phyloP scores from a whole-genome alignment of 2,329 filamentous ascomycete species.

The Clonostachys rhizophaga region DNA sequence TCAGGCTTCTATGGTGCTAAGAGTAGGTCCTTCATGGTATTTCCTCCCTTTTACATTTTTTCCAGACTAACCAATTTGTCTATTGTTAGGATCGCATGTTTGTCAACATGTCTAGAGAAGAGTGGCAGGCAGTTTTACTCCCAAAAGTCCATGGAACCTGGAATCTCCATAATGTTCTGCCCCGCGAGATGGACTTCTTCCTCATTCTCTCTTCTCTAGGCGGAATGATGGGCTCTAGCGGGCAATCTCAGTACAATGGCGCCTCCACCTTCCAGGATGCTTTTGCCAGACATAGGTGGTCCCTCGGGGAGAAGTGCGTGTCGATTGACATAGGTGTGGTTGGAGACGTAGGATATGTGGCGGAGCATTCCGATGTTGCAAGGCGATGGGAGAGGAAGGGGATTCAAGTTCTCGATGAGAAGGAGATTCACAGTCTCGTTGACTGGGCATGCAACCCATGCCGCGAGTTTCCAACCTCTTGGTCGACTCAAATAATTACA shows the following conservation, averaged over 20 bases:
- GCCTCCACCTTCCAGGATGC: conserved; percentile 26
- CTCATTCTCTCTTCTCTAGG: conserved; percentile 18
- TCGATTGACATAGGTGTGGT: conserved; percentile 1
- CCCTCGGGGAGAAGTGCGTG: not conserved
- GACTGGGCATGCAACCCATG: too few relatives aligned
- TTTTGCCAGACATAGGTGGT: conserved; percentile 16
- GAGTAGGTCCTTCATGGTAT: too few relatives aligned
- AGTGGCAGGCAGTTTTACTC: conserved; percentile 12
- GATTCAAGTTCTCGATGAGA: too few relatives aligned
- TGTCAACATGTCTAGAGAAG: conserved; percentile 13
- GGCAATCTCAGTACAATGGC: conserved; percentile 23
- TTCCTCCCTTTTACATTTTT: too few relatives aligned
- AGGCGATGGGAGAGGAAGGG: too few relatives aligned
- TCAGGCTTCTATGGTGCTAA: conserved; percentile 12
- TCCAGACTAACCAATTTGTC: too few relatives aligned
- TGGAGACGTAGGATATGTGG: too few relatives aligned
- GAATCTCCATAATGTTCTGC: conserved; percentile 15
- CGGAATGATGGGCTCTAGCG: conserved; percentile 15
- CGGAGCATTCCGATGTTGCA: too few relatives aligned
- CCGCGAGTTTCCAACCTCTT: too few relatives aligned
- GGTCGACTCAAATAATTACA: too few relatives aligned
- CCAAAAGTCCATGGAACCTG: conserved; percentile 17
- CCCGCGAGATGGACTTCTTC: conserved; percentile 4
- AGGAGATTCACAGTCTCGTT: too few relatives aligned
- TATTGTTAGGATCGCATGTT: conserved; percentile 9